Percentiles rank a stretch among this genome's conserved stretches.
Evolutionary conservation across 176 grass and related monocot species (phyloP).

Genomic region (Chloris gayana): DNA sequence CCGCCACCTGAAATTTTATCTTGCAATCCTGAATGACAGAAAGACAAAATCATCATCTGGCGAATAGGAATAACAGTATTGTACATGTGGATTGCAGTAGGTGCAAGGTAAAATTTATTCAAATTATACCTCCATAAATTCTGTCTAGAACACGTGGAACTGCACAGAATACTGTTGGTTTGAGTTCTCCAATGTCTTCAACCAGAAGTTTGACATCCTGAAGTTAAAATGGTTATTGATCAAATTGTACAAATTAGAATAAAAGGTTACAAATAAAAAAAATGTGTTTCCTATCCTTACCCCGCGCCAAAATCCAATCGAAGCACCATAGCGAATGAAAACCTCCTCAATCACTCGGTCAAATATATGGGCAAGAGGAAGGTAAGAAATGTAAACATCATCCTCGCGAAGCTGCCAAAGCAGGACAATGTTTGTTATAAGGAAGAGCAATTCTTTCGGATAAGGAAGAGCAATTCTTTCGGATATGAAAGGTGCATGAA

Average conservation of each 20-base stretch:
- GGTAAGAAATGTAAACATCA: slow-evolving; percentile 89
- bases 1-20: slow-evolving; percentile 76
- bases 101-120: neutral
- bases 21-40: slow-evolving; percentile 70
- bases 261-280: slow-evolving; percentile 1
- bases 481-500: neutral
- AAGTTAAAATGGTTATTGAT: slow-evolving; percentile 36
- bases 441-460: slow-evolving; percentile 15
- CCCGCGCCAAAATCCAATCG: slow-evolving; percentile 98
- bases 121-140: slow-evolving; percentile 79
- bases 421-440: slow-evolving; percentile 22
- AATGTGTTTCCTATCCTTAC: slow-evolving; percentile 51
- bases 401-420: slow-evolving; percentile 57
- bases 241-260: slow-evolving; percentile 4
- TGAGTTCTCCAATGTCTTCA: slow-evolving; percentile 94
- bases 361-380: slow-evolving; percentile 96
- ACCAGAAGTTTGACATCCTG: slow-evolving; percentile 95
- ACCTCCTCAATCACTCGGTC: slow-evolving; percentile 90
- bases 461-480: neutral
- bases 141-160: slow-evolving; percentile 94
- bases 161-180: slow-evolving; percentile 90
- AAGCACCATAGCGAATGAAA: slow-evolving; percentile 84
- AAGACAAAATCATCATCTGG: slow-evolving; percentile 18
- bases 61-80: neutral
- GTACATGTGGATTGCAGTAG: neutral